phyloP scores from a whole-genome alignment of 257 asterid species.

The Jaltomata sinuosa region DNA sequence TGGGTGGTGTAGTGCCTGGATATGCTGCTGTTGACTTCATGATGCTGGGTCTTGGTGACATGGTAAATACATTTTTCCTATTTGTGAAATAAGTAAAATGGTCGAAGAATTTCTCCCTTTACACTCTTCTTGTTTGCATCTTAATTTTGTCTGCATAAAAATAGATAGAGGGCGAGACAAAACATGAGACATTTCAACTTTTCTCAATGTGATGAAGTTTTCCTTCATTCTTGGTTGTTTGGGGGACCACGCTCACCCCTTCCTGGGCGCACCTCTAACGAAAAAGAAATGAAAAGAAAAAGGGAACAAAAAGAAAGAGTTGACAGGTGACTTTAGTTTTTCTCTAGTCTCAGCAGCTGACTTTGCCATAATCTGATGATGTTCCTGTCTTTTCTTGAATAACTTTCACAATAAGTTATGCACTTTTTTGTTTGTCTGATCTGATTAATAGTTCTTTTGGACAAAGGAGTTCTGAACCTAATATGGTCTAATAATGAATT shows the following conservation, averaged over 20 bases:
- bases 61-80: constrained; percentile 40
- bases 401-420: not conserved
- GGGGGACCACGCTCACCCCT: not conserved
- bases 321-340: not conserved
- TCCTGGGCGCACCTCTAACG: not conserved
- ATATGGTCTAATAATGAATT: not conserved
- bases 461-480: not conserved
- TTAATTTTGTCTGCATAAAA: not conserved
- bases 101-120: not conserved
- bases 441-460: not conserved
- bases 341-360: not conserved
- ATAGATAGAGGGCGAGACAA: not conserved
- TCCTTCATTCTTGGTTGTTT: not conserved
- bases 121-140: not conserved
- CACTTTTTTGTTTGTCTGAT: not conserved
- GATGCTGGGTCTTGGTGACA: constrained; percentile 97
- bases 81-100: not conserved
- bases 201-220: not conserved
- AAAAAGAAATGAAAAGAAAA: not conserved
- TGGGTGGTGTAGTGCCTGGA: constrained; percentile 71
- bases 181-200: not conserved
- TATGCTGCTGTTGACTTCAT: constrained; percentile 55
- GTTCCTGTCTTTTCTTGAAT: not conserved
- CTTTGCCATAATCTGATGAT: not conserved
- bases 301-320: not conserved